Percentiles rank a stretch among this genome's conserved stretches.
phyloP scores from a whole-genome alignment of 176 grass and related monocot genomes.

The Zea mays region Zm-B73-REFERENCE-NAM-5.0 NC_050097.1:17535001-17535500 shows the following conservation, averaged over 20 bases:
- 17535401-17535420: background rate
- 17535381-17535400: background rate
- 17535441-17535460: background rate
- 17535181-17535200: background rate
- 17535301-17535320: constrained; percentile 29
- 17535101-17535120: background rate
- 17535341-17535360: background rate
- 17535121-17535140: constrained; percentile 16
- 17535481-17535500: background rate
- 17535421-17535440: background rate
- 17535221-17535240: constrained; percentile 24
- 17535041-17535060: constrained; percentile 79
- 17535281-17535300: constrained; percentile 3
- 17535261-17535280: constrained; percentile 1
- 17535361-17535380: background rate
- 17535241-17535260: constrained; percentile 17
- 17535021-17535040: constrained; percentile 91
- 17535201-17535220: constrained; percentile 29
- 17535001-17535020: constrained; percentile 58
- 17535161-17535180: constrained; percentile 9
- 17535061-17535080: constrained; percentile 27
- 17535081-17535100: background rate
- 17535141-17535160: background rate
- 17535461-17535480: background rate
- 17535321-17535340: background rate